These are phyloP conservation scores for Botrytis byssoidea DNA, from an alignment of 2,329 filamentous ascomycete genomes.

Conservation along the genomic window DNA sequence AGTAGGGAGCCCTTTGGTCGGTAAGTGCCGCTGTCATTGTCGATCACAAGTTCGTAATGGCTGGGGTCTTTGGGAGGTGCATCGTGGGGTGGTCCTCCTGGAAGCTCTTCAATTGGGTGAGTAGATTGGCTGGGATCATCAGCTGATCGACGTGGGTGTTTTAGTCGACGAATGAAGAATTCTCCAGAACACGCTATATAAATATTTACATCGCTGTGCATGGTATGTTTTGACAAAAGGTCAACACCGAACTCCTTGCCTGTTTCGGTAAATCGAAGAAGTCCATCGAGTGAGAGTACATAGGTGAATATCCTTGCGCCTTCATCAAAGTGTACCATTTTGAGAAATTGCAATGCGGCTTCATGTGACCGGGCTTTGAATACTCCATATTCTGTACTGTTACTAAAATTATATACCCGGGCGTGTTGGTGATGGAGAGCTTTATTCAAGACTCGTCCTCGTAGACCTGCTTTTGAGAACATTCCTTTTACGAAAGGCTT, in stretches of 20 bases:
- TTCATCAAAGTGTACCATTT: conserved; percentile 81
- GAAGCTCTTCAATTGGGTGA: conserved; percentile 51
- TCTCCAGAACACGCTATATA: conserved; percentile 93
- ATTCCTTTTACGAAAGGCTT: conserved; percentile 85
- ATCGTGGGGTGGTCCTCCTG: conserved; percentile 47
- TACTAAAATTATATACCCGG: conserved; percentile 86
- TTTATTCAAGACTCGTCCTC: conserved; percentile 77
- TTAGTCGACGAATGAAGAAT: conserved; percentile 79
- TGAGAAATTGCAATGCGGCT: conserved; percentile 76
- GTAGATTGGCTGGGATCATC: conserved; percentile 48
- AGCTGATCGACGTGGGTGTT: conserved; percentile 48
- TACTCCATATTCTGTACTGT: conserved; percentile 67
- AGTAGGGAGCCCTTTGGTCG: conserved; percentile 77
- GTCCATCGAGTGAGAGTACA: conserved; percentile 80
- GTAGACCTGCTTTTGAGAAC: conserved; percentile 75
- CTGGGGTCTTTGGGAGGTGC: conserved; percentile 48
- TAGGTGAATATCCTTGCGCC: conserved; percentile 90
- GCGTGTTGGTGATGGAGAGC: conserved; percentile 87
- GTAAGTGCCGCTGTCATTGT: conserved; percentile 95
- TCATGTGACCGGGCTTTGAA: conserved; percentile 67
- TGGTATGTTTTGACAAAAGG: conserved; percentile 89
- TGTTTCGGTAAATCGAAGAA: conserved; percentile 90
- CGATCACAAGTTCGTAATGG: conserved; percentile 83
- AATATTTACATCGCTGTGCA: conserved; percentile 89
- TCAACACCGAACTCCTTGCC: conserved; percentile 95